Percentiles rank a stretch among this genome's conserved stretches.
Evolutionary conservation across 2,329 filamentous ascomycete species (phyloP).

Genomic region (Fusarium dlaminii): DNA sequence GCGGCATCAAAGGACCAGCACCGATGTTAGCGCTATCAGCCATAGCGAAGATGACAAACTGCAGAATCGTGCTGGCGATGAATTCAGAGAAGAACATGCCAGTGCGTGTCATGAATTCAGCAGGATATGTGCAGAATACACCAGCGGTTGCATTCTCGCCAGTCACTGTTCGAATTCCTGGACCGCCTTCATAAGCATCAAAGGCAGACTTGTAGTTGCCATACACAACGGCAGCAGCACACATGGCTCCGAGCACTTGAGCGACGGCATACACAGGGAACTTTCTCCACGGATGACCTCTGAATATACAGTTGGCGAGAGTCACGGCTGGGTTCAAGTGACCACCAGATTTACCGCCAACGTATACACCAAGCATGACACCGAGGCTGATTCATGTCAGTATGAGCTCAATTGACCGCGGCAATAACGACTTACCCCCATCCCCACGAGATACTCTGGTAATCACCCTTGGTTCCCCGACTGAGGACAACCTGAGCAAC

Average conservation of each 20-base stretch:
- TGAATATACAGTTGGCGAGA: slow-evolving; percentile 73
- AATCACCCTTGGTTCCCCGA: slow-evolving; percentile 56
- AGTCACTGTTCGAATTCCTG: slow-evolving; percentile 68
- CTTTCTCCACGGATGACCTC: slow-evolving; percentile 74
- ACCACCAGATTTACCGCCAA: slow-evolving; percentile 70
- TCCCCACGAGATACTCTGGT: slow-evolving; percentile 60
- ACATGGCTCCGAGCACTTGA: slow-evolving; percentile 74
- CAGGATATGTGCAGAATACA: slow-evolving; percentile 79
- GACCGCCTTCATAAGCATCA: slow-evolving; percentile 68
- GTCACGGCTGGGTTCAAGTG: slow-evolving; percentile 79
- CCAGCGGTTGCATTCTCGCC: slow-evolving; percentile 70
- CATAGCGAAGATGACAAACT: slow-evolving; percentile 77
- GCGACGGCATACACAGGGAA: slow-evolving; percentile 74
- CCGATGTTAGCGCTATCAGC: slow-evolving; percentile 67
- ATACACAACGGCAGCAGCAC: slow-evolving; percentile 68
- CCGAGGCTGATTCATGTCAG: slow-evolving; percentile 58
- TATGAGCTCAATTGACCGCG: background rate
- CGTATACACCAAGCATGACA: slow-evolving; percentile 76
- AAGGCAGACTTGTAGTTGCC: slow-evolving; percentile 73
- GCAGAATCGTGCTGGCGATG: slow-evolving; percentile 71
- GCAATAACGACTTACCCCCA: slow-evolving; percentile 54
- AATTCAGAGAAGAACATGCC: slow-evolving; percentile 79
- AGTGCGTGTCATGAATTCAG: slow-evolving; percentile 70
- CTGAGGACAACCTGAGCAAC: slow-evolving; percentile 75
- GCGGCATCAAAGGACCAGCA: slow-evolving; percentile 64